phyloP scores from a whole-genome alignment of 2,329 filamentous ascomycete species.

The Colletotrichum theobromicola region DNA sequence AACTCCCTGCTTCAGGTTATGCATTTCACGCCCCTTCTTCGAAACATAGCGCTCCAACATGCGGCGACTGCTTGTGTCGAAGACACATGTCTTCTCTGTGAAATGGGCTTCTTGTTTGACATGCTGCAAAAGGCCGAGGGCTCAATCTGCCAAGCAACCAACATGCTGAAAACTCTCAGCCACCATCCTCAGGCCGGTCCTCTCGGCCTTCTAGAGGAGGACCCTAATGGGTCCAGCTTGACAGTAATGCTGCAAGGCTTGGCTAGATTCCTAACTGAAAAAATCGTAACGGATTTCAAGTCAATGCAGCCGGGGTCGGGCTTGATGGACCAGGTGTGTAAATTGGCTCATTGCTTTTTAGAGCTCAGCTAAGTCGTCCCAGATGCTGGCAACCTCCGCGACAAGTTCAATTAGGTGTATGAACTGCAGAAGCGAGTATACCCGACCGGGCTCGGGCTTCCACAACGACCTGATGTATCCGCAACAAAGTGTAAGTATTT shows the following conservation, averaged over 20 bases:
- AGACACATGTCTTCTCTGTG: slow-evolving; percentile 87
- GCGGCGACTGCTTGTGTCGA: slow-evolving; percentile 83
- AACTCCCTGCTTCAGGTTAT: slow-evolving; percentile 91
- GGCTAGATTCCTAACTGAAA: slow-evolving; percentile 84
- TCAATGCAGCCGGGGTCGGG: slow-evolving; percentile 66
- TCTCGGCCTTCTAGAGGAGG: slow-evolving; percentile 85
- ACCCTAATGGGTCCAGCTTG: slow-evolving; percentile 73
- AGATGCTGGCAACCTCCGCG: slow-evolving; percentile 72
- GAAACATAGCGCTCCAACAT: slow-evolving; percentile 88
- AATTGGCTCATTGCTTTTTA: not conserved
- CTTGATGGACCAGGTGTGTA: slow-evolving; percentile 73
- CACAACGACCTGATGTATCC: slow-evolving; percentile 87
- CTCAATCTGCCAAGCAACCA: slow-evolving; percentile 94
- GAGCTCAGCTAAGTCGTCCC: slow-evolving; percentile 25
- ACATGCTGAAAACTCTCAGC: slow-evolving; percentile 88
- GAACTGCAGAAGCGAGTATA: slow-evolving; percentile 86
- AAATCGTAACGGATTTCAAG: slow-evolving; percentile 78
- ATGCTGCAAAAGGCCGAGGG: slow-evolving; percentile 97
- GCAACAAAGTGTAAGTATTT: not conserved
- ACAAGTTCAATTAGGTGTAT: slow-evolving; percentile 81
- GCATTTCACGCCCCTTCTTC: slow-evolving; percentile 85
- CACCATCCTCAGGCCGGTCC: slow-evolving; percentile 79
- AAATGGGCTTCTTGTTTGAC: slow-evolving; percentile 94
- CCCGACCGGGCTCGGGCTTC: slow-evolving; percentile 77
- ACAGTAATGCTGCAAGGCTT: slow-evolving; percentile 86